Conservation (phyloP, 805 yeast species). For the Saccharomycopsis amapae region DNA sequence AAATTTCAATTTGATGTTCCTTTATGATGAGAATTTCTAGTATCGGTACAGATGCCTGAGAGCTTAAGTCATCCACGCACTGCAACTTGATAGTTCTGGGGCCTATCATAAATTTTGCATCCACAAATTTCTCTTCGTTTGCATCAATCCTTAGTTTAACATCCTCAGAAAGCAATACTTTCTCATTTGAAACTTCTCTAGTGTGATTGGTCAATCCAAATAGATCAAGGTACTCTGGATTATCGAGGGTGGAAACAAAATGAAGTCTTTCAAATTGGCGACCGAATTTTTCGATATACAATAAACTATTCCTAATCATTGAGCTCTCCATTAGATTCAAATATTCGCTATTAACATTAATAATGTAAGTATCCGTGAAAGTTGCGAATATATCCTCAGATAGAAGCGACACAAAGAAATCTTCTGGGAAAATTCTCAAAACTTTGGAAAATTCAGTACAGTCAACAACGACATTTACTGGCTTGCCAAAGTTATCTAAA, state of each 20-base stretch:
- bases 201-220: conserved; percentile 39
- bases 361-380: background rate
- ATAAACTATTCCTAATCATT: too few relatives aligned
- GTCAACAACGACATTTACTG: conserved; percentile 56
- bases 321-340: background rate
- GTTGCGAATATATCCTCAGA: conserved; percentile 1
- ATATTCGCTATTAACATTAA: conserved; percentile 5
- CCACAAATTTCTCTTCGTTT: too few relatives aligned
- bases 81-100: too few relatives aligned
- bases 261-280: background rate
- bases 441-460: conserved; percentile 48
- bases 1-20: too few relatives aligned
- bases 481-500: conserved; percentile 66
- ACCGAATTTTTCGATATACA: background rate
- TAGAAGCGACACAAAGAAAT: conserved; percentile 3
- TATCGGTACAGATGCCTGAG: too few relatives aligned
- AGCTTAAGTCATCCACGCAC: too few relatives aligned
- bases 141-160: too few relatives aligned
- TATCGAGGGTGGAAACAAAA: background rate
- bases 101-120: too few relatives aligned
- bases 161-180: background rate
- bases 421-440: background rate
- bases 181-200: conserved; percentile 36
- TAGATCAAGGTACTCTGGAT: conserved; percentile 32
- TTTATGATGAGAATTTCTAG: too few relatives aligned